phyloP scores from a whole-genome alignment of 1,139 yeast species.

The Zygosaccharomyces pseudobailii region DNA sequence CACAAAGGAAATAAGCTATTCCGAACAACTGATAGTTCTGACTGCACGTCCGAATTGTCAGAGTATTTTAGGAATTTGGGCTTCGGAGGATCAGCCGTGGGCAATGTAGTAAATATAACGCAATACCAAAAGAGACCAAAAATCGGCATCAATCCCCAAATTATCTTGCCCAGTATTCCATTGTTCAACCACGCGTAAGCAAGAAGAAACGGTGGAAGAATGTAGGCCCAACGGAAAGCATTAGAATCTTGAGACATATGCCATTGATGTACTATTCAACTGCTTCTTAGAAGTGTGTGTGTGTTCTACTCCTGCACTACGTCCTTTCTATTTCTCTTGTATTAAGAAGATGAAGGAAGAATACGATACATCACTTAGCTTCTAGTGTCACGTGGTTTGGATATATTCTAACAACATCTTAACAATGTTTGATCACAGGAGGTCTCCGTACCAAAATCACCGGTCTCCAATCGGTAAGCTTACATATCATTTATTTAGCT shows the following conservation, averaged over 20 bases:
- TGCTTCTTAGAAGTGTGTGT: background rate
- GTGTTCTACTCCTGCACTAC: too few species aligned
- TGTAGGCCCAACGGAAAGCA: background rate
- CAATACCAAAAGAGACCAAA: background rate
- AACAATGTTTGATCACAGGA: too few species aligned
- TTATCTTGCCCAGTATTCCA: background rate
- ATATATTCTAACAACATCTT: too few species aligned
- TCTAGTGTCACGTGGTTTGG: too few species aligned
- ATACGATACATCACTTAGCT: too few species aligned
- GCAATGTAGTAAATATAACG: background rate
- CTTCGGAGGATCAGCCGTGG: background rate
- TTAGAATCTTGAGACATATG: background rate
- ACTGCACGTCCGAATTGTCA: background rate
- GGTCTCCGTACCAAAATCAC: too few species aligned
- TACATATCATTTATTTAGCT: too few species aligned
- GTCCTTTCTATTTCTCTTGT: background rate
- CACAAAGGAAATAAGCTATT: slow-evolving; percentile 1
- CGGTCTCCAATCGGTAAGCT: too few species aligned
- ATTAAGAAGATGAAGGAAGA: too few species aligned
- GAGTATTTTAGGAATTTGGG: background rate
- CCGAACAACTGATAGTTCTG: background rate
- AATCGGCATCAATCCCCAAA: background rate
- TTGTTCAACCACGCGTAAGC: background rate
- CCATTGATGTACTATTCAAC: background rate
- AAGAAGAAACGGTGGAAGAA: background rate